A percentile compares a stretch with the other conserved stretches of the same genome.
Conservation (phyloP, 2,329 filamentous ascomycete genomes). For the Whalleya microplaca region DNA sequence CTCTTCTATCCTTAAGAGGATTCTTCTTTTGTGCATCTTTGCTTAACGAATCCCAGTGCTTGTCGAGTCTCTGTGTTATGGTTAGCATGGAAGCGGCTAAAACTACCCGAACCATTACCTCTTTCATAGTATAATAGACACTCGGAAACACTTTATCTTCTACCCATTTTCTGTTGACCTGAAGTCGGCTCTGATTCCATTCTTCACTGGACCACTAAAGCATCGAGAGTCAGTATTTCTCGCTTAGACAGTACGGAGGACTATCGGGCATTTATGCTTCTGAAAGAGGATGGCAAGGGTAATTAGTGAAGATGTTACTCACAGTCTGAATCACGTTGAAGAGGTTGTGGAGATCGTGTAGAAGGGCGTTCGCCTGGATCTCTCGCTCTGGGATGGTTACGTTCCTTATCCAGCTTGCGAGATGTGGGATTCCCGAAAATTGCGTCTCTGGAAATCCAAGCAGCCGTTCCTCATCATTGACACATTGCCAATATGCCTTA, state of each 20-base stretch:
- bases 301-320: too few relatives aligned
- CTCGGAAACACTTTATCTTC: not conserved
- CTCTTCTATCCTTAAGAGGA: not conserved
- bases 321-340: conserved; percentile 11
- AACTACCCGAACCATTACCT: not conserved
- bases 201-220: conserved; percentile 19
- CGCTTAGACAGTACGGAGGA: too few relatives aligned
- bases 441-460: conserved; percentile 15
- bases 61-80: not conserved
- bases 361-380: conserved; percentile 8
- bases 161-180: not conserved
- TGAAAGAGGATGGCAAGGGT: too few relatives aligned
- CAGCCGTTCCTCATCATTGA: not conserved
- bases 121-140: not conserved
- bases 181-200: not conserved
- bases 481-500: conserved; percentile 18
- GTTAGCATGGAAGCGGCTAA: not conserved
- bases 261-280: too few relatives aligned
- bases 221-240: too few relatives aligned
- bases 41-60: not conserved
- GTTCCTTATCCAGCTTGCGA: conserved; percentile 15
- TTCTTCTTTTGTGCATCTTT: not conserved
- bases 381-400: conserved; percentile 15
- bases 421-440: conserved; percentile 21
- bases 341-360: conserved; percentile 14